Conservation (phyloP, 148 eudicot genomes). For the Salicornia ramosissima region DNA sequence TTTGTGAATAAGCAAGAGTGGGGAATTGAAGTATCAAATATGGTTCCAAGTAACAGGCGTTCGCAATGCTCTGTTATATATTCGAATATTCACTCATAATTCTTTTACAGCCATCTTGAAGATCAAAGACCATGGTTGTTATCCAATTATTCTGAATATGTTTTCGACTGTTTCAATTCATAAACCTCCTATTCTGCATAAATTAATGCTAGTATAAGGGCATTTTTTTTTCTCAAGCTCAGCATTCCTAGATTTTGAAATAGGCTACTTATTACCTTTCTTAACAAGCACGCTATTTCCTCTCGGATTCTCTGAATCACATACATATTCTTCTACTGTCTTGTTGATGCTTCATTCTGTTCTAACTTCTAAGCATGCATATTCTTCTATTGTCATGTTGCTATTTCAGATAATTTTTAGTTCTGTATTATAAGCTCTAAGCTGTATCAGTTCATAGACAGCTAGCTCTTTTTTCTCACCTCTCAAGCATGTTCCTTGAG, state of each 20-base stretch:
- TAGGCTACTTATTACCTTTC: background rate
- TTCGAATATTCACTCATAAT: background rate
- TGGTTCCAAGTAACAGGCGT: background rate
- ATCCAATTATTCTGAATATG: background rate
- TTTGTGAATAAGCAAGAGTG: background rate
- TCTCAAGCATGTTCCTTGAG: background rate
- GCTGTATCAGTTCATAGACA: background rate
- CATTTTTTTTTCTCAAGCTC: background rate
- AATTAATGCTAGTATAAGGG: background rate
- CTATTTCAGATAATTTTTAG: too few species aligned
- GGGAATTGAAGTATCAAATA: background rate
- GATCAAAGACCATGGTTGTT: background rate
- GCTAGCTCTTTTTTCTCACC: background rate
- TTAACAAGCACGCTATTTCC: background rate
- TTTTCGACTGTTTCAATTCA: background rate
- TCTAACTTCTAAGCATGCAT: background rate
- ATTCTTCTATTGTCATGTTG: too few species aligned
- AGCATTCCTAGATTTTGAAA: too few species aligned
- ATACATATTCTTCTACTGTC: background rate
- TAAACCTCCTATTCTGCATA: background rate
- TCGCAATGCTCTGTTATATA: too few species aligned
- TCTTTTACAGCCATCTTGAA: background rate
- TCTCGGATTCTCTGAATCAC: background rate
- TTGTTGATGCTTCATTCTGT: background rate
- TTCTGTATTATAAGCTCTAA: background rate